Conservation (phyloP, 2,329 filamentous ascomycete genomes). For the Orbilia oligospora region DNA sequence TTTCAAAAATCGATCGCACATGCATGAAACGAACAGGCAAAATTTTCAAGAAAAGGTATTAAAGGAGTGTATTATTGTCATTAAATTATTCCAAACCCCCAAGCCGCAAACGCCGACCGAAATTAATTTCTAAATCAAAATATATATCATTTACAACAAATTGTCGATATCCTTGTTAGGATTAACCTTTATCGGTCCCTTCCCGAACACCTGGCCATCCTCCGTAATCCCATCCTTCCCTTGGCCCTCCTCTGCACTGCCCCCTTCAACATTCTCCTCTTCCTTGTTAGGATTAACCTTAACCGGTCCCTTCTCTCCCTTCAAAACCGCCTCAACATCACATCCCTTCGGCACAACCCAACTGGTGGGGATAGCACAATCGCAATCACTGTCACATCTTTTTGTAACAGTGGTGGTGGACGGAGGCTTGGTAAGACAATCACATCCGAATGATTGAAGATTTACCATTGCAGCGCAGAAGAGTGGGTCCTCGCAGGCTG, state of each 20-base stretch:
- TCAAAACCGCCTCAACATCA: not conserved
- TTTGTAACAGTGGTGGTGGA: constrained; percentile 33
- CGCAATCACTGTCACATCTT: constrained; percentile 48
- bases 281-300: constrained; percentile 9
- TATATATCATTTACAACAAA: not conserved
- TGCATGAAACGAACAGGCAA: too few relatives aligned
- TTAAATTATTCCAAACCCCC: too few relatives aligned
- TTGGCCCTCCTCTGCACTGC: not conserved
- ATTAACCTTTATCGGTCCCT: constrained; percentile 4
- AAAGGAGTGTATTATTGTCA: too few relatives aligned
- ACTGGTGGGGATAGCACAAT: constrained; percentile 34
- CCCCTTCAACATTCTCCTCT: not conserved
- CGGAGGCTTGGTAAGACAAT: constrained; percentile 29
- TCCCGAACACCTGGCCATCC: not conserved
- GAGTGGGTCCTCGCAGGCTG: constrained; percentile 44
- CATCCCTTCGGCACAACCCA: constrained; percentile 29
- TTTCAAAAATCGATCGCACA: too few relatives aligned
- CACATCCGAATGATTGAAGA: constrained; percentile 27
- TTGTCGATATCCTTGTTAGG: constrained; percentile 4
- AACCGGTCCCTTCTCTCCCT: constrained; percentile 12
- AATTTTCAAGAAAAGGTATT: too few relatives aligned
- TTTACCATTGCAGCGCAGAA: constrained; percentile 39
- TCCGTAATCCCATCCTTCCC: not conserved
- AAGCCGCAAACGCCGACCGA: too few relatives aligned
- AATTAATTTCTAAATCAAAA: not conserved